Evolutionary conservation across 169 alveolate species (phyloP).

Genomic region (Plasmodium adleri): DNA sequence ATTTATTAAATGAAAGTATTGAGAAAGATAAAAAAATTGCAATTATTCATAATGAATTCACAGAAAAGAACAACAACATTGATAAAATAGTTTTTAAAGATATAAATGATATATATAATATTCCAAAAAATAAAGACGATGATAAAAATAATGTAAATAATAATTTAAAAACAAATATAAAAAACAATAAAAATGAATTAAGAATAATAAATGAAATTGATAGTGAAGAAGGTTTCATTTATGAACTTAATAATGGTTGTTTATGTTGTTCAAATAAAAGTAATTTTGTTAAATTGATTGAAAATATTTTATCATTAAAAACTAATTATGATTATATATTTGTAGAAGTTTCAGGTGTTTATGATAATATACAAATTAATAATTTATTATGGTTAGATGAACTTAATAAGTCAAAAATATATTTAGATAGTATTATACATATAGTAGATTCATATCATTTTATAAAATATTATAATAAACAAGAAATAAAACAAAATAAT

Average conservation of each 20-base stretch:
- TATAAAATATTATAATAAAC: conserved; percentile 1
- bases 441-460: conserved; percentile 58
- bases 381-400: conserved; percentile 71
- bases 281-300: conserved; percentile 65
- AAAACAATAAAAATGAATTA: conserved; percentile 2
- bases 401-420: conserved; percentile 66
- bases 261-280: conserved; percentile 76
- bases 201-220: conserved; percentile 63
- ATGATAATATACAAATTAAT: conserved; percentile 64
- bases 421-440: conserved; percentile 68
- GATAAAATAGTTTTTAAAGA: conserved; percentile 74
- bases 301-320: conserved; percentile 60
- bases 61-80: conserved; percentile 65
- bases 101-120: conserved; percentile 72
- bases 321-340: conserved; percentile 51
- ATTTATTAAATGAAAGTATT: conserved; percentile 46
- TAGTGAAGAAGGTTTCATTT: conserved; percentile 65
- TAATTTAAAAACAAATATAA: background rate
- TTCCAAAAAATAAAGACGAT: conserved; percentile 18
- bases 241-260: conserved; percentile 75
- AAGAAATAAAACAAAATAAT: too few relatives aligned
- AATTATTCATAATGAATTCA: conserved; percentile 73
- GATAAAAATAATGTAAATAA: background rate
- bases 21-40: conserved; percentile 62
- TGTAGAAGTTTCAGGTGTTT: conserved; percentile 73